phyloP scores from a whole-genome alignment of 768 basidiomycete species.

The Lactarius sanguifluus region DNA sequence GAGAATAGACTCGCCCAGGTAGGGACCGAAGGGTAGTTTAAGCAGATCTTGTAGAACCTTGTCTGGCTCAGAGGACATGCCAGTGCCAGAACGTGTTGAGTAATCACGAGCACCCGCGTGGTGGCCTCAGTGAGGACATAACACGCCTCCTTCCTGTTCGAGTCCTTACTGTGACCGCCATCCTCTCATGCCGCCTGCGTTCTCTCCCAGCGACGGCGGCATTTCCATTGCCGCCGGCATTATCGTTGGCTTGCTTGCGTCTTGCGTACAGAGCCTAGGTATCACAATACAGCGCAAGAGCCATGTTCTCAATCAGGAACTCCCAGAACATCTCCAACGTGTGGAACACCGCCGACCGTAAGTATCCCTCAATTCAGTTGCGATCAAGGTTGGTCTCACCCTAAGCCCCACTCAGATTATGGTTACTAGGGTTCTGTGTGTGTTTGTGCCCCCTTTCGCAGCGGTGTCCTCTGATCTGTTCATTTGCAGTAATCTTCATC shows the following conservation, averaged over 20 bases:
- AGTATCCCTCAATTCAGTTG: constrained; percentile 35
- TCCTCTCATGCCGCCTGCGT: constrained; percentile 32
- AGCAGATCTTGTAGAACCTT: constrained; percentile 19
- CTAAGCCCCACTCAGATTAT: constrained; percentile 51
- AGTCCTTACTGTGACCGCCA: neutral
- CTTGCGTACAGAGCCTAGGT: constrained; percentile 86
- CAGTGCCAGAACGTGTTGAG: neutral
- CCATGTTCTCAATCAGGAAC: constrained; percentile 77
- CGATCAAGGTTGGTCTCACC: constrained; percentile 9
- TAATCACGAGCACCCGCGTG: neutral
- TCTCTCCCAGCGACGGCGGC: constrained; percentile 30
- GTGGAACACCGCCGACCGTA: constrained; percentile 81
- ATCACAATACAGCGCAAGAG: constrained; percentile 93
- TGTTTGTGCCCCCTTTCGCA: constrained; percentile 20
- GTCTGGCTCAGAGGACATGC: neutral
- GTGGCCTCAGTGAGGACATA: neutral
- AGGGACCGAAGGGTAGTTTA: constrained; percentile 37
- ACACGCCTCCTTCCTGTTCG: neutral
- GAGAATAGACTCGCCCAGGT: constrained; percentile 36
- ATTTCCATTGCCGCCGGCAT: constrained; percentile 47
- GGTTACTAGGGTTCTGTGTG: constrained; percentile 79
- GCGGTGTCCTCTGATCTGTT: constrained; percentile 1
- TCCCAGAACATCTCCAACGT: constrained; percentile 61
- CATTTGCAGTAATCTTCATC: constrained; percentile 62
- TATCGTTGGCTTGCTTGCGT: constrained; percentile 71